Evolutionary conservation across 495 filamentous ascomycete genomes (phyloP).

Genomic region (Penicillium cataractarum): DNA sequence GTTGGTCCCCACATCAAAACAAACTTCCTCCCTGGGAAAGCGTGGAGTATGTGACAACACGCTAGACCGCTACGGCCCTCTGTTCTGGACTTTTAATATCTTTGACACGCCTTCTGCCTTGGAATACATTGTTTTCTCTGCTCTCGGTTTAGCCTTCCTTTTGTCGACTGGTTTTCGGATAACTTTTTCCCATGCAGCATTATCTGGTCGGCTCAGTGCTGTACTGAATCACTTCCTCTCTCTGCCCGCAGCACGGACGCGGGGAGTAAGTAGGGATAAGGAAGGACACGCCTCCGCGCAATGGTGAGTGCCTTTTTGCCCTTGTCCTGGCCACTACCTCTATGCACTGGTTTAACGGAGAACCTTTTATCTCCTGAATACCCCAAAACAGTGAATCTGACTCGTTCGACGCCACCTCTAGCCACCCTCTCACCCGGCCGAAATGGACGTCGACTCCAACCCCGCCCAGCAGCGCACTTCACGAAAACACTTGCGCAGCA

Average conservation of each 20-base stretch:
- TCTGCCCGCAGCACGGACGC: conserved; percentile 23
- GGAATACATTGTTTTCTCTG: background rate
- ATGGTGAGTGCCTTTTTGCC: conserved; percentile 19
- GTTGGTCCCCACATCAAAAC: conserved; percentile 20
- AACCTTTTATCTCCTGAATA: background rate
- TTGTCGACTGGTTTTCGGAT: background rate
- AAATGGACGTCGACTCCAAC: conserved; percentile 29
- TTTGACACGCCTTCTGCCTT: background rate
- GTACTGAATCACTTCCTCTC: conserved; percentile 8
- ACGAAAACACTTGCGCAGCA: conserved; percentile 39
- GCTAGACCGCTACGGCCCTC: conserved; percentile 13
- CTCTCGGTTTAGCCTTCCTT: background rate
- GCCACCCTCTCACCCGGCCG: conserved; percentile 14
- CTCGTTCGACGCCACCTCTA: conserved; percentile 11
- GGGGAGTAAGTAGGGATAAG: conserved; percentile 27
- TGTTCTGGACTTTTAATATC: conserved; percentile 4
- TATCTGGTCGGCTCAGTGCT: background rate
- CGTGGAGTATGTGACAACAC: conserved; percentile 38
- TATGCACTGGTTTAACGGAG: background rate
- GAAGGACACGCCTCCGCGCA: conserved; percentile 14
- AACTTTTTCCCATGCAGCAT: background rate
- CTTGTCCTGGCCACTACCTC: too few relatives aligned
- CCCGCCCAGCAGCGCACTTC: conserved; percentile 29
- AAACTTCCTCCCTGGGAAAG: conserved; percentile 36
- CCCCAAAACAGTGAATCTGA: conserved; percentile 11